Evolutionary conservation across 345 rosid species (phyloP).

Genomic region (Gossypium turneri): DNA sequence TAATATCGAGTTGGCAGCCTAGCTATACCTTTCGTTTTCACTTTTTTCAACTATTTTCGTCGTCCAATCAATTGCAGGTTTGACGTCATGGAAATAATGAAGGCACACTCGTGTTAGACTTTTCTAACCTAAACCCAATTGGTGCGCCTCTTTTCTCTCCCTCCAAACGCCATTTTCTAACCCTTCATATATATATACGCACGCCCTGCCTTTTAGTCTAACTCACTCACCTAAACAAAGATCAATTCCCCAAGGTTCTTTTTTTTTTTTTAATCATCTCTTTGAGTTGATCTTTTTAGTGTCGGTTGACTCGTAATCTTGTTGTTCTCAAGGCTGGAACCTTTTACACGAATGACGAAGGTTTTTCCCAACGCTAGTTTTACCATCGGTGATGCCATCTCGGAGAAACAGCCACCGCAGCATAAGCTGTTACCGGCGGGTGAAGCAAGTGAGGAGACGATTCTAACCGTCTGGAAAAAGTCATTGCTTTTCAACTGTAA

Average conservation of each 20-base stretch:
- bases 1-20: no score
- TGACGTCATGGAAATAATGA: not conserved
- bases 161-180: not conserved
- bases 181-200: not conserved
- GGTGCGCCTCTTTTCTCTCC: not conserved
- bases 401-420: not conserved
- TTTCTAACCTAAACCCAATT: not conserved
- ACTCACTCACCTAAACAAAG: not conserved
- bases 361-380: conserved; percentile 57
- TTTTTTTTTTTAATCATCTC: not conserved
- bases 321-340: conserved; percentile 11
- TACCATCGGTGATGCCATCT: not conserved
- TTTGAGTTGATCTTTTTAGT: not conserved
- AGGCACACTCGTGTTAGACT: not conserved
- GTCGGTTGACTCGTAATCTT: not conserved
- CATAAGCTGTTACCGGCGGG: not conserved
- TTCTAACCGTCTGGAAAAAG: conserved; percentile 86
- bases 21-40: not conserved
- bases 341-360: conserved; percentile 50
- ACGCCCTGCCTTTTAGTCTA: not conserved
- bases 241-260: not conserved
- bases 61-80: not conserved
- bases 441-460: conserved; percentile 21
- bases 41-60: not conserved
- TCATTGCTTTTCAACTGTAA: conserved; percentile 90